Evolutionary conservation across 2,329 filamentous ascomycete genomes (phyloP).

Genomic region (Penicillium hordei): DNA sequence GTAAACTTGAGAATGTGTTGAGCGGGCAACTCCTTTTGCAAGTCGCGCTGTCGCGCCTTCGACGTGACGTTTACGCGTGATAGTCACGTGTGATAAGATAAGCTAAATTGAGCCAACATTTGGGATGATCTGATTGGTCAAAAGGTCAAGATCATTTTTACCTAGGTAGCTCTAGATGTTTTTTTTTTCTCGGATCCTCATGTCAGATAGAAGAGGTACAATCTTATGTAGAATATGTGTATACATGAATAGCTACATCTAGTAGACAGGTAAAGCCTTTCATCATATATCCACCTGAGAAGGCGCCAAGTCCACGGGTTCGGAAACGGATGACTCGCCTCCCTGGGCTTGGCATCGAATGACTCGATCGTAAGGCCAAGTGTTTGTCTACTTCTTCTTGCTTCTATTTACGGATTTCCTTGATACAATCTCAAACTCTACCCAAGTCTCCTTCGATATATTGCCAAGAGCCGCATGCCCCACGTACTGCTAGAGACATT

Average conservation of each 20-base stretch:
- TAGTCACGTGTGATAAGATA: conserved; percentile 25
- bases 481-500: conserved; percentile 31
- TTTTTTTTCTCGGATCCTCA: too few species aligned
- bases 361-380: background rate
- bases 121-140: background rate
- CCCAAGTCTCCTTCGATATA: background rate
- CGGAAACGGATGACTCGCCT: conserved; percentile 17
- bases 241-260: background rate
- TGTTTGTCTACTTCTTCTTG: background rate
- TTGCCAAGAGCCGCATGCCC: conserved; percentile 11
- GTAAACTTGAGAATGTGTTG: conserved; percentile 11
- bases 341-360: conserved; percentile 8
- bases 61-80: conserved; percentile 32
- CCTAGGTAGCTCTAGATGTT: too few species aligned
- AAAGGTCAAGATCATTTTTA: background rate
- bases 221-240: too few species aligned
- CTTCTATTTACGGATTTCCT: background rate
- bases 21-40: conserved; percentile 15
- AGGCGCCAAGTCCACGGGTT: background rate
- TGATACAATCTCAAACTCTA: background rate
- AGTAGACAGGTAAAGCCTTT: background rate
- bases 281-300: background rate
- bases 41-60: conserved; percentile 27
- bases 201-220: background rate
- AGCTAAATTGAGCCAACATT: conserved; percentile 10